A percentile compares a stretch with the other conserved stretches of the same genome.
phyloP scores from a whole-genome alignment of 2,329 filamentous ascomycete species.

The Hypomyces rosellus region DNA sequence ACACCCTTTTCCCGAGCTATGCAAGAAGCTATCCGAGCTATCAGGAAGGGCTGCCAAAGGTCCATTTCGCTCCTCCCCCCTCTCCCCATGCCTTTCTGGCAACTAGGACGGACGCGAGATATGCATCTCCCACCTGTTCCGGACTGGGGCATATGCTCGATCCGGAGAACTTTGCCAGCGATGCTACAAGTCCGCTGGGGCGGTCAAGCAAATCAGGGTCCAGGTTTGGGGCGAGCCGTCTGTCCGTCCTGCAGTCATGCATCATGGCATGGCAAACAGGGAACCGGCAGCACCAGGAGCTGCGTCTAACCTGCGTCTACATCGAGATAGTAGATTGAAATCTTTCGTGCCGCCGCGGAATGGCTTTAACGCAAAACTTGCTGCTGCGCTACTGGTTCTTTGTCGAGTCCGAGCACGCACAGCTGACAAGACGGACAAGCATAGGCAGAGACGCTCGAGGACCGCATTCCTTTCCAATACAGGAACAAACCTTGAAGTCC shows the following conservation, averaged over 20 bases:
- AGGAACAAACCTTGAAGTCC: not conserved
- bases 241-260: not conserved
- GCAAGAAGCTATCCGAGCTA: no score
- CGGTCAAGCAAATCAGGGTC: not conserved
- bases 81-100: not conserved
- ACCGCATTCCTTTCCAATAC: not conserved
- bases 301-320: not conserved
- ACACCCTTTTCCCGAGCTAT: no score
- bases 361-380: no score
- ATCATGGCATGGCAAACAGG: not conserved
- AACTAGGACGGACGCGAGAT: not conserved
- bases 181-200: no score
- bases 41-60: no score
- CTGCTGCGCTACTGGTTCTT: no score
- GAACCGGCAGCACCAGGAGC: no score
- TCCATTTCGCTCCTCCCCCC: not conserved
- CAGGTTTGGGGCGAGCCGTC: not conserved
- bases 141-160: not conserved
- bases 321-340: not conserved
- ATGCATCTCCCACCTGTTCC: not conserved
- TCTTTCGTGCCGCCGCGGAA: no score
- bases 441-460: no score
- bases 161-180: not conserved
- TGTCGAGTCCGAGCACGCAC: not conserved
- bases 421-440: no score